Evolutionary conservation across 192 early-diverging fungal genomes (phyloP), one percentile per base, ranked within the genome.

Genomic region (Pilaira anomala): DNA sequence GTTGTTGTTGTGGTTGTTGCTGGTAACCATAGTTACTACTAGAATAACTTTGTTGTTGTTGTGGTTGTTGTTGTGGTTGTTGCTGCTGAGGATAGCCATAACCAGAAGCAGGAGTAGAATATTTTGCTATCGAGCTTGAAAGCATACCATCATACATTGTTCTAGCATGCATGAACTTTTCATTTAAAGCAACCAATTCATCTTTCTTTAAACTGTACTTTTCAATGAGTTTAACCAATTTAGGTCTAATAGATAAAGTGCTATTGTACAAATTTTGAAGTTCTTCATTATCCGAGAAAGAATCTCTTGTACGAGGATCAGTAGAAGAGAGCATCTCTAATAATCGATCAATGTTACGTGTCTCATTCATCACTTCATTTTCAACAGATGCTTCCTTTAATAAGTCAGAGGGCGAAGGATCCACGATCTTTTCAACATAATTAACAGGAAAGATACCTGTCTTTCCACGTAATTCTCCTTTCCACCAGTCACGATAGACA

Each of bases 401-500:
- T 6, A 81, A 65, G 40, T 86, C 80, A 6, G 76, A 73, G n/a
- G 69, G 64, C 7, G 80, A 80, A 3, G 82, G 77, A 39, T 90
- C 89, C 7, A 77, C 71, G 14, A 90, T 75, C 22, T 85, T 82
- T 60, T 92, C 85, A 19, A 98, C 95, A 78, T 97, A 99, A 72
- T 98, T 98, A 12, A 93, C 91, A 9, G 97, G 97, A 64, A 99
- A 98, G 44, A 99, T 96, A 12, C 97, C 97, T 52, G 85, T 83
- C 48, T 85, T 83, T n/a, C 91, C 91, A 12, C 80, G 79, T n/a
- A 89, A 74, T 71, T 91, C 86, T 22, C 96, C 97, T 67, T 93
- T 91, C 96, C 96, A 99, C 97, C 97, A 99, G 73, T 99, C 97
- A 61, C 92, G 87, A 79, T 94, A 99, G 8, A 94, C 91, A 60